Evolutionary conservation across 2,329 filamentous ascomycete species (phyloP).

Genomic region (Fusarium sublunatum): DNA sequence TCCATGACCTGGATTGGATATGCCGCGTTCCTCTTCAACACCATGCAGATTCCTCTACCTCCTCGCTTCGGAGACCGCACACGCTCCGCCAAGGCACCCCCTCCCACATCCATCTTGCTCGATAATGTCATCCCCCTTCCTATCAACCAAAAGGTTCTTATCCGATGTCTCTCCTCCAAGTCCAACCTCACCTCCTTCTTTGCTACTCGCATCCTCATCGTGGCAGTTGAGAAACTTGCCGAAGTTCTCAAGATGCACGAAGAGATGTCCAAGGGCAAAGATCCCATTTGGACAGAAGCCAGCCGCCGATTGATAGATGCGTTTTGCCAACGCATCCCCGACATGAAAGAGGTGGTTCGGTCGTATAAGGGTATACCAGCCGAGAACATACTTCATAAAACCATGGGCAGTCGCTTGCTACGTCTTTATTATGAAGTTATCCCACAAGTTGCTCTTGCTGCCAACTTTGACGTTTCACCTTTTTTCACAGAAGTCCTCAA

Average conservation of each 20-base stretch:
- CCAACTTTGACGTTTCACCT: conserved; percentile 88
- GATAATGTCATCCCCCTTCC: conserved; percentile 89
- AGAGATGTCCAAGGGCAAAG: conserved; percentile 53
- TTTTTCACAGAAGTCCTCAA: conserved; percentile 76
- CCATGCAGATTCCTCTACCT: conserved; percentile 80
- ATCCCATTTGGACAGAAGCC: conserved; percentile 75
- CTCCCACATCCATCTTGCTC: conserved; percentile 80
- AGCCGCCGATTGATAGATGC: conserved; percentile 74
- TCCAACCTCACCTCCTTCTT: conserved; percentile 87
- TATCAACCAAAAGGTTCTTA: conserved; percentile 81
- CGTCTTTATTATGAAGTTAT: conserved; percentile 86
- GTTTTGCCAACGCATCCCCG: conserved; percentile 82
- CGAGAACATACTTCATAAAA: conserved; percentile 78
- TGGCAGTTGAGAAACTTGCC: conserved; percentile 82
- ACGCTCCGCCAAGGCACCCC: conserved; percentile 73
- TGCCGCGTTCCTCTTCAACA: conserved; percentile 86
- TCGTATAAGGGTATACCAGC: conserved; percentile 76
- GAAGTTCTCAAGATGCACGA: conserved; percentile 71
- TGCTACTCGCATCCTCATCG: conserved; percentile 79
- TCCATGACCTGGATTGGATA: conserved; percentile 96
- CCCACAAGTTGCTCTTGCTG: conserved; percentile 81
- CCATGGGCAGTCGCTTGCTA: conserved; percentile 81
- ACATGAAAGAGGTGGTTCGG: conserved; percentile 82
- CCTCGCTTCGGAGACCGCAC: conserved; percentile 74
- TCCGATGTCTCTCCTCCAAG: conserved; percentile 81